Base-by-base conservation (phyloP, 2,329 filamentous ascomycete genomes). In the Microdochium nivale region DNA sequence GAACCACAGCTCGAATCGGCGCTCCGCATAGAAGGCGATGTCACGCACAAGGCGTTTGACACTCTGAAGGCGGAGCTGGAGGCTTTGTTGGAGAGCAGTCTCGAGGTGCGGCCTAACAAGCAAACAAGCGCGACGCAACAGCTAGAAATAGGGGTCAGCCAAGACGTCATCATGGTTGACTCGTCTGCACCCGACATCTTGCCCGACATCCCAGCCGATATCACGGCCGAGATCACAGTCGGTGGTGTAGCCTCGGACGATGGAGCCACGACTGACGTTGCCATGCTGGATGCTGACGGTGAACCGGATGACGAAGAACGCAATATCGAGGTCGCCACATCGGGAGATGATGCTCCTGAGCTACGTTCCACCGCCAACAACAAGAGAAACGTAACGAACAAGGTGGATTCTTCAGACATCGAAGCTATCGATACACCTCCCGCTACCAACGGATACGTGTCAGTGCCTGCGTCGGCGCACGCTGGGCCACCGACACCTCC, bases 1-100 rank as follows among this genome's bases (percentile, higher is more conserved):
- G 88, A 95, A 65, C 83, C 87, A 14, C 78, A 83, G 46, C 74
- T 96, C 2, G 87, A 96, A 65, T 78, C 81, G 51, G 90, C 90
- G 1, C 70, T 90, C 47, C 80, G 79, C 50, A 88, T 88, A 51
- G 92, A 97, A 66, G 84, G 88, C n/a, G 88, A 94, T 54, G 77
- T 95, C 43, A 84, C 79, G 49, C 79, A 84, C 50, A 86, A 84
- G 60, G 76, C 87, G 1, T 80, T 83, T 47, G 86, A 90, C 50
- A 78, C 78, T 48, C 78, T 91, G 51, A 73, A 88, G 37, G 81
- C 81, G 57, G 86, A 94, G 60, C 72, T 96, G 8, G 88, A 94
- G 59, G 73, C 74, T 48, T 79, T 92, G 57, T 71, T 94, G 7
- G 85, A 90, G 54, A 77, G 80, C 40, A 85, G 84, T 58, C 72